Base-by-base conservation (phyloP, 2,329 filamentous ascomycete species). In the Tolypocladium tropicale region DNA sequence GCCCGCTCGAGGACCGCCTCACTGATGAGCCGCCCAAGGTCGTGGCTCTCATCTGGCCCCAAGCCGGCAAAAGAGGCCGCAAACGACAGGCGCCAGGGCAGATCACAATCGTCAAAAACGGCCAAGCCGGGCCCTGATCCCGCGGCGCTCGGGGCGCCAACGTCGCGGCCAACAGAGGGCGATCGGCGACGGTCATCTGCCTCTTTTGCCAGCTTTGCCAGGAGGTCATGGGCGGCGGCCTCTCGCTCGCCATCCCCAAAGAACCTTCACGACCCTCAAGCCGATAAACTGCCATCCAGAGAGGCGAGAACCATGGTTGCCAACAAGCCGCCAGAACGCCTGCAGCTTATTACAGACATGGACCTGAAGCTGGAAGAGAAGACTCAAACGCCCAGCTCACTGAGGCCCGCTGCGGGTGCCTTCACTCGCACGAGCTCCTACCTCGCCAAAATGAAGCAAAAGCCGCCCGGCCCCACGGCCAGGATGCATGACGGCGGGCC, bases 171-270 rank as follows among this genome's bases (percentile, higher is more conserved):
- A 18, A 53, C 67, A 51, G 71, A 76, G 50, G 70, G 70, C 55
- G 65, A 71, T 37, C 69, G 70, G 53, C 69, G 69, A n/a, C n/a
- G n/a, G 3, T 68, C 74, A 34, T 72, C 76, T 6, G 74, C 74
- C 54, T 78, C 76, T 43, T 75, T 82, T 60, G 73, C 75, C 52
- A 76, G 72, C 58, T 76, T 81, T 62, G 74, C 79, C 10, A 76
- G 73, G 59, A 74, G 76, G 54, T 77, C 78, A 43, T 83, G 79
- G 79, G 76, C 77, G 23, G 67, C 74, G 4, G 66, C 72, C 39
- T 79, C 79, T 36, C 72, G 76, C 18, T 78, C 78, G 1, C 74
- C 78, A 0, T 78, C 78, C 3, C 76, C 79, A 46, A 63, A 72
- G 59, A 62, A 67, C 61, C 57, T 60, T 59, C 57, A 70, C 64